phyloP scores from a whole-genome alignment of 2,329 filamentous ascomycete species.

The Mycocentrospora acerina region DNA sequence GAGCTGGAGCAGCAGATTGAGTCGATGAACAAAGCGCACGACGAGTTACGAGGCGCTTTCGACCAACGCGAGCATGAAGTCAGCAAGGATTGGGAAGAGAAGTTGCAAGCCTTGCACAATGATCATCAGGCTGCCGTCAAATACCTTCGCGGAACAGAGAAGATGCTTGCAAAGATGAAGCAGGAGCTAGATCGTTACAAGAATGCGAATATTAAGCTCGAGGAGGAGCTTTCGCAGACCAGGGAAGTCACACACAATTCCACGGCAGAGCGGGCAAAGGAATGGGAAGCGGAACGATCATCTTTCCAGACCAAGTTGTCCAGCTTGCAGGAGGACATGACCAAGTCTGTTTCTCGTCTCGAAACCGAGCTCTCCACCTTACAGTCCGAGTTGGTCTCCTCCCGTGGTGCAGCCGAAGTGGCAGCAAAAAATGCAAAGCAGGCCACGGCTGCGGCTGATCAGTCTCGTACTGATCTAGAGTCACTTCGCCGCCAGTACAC shows the following conservation, averaged over 20 bases:
- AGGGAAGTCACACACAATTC: constrained; percentile 41
- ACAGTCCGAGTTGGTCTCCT: constrained; percentile 66
- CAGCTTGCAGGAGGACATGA: constrained; percentile 68
- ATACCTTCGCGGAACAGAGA: constrained; percentile 97
- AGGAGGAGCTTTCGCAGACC: constrained; percentile 72
- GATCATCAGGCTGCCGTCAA: constrained; percentile 98
- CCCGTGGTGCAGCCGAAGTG: constrained; percentile 68
- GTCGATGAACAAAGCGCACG: constrained; percentile 73
- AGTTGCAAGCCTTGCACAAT: constrained; percentile 89
- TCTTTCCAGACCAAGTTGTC: constrained; percentile 69
- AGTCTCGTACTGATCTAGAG: constrained; percentile 69
- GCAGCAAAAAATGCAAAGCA: constrained; percentile 54
- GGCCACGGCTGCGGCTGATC: constrained; percentile 57
- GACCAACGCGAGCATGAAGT: constrained; percentile 81
- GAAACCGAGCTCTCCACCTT: constrained; percentile 71
- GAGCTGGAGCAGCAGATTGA: constrained; percentile 90
- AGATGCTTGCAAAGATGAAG: constrained; percentile 98
- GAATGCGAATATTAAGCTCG: constrained; percentile 77
- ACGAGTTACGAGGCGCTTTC: constrained; percentile 78
- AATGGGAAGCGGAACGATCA: constrained; percentile 75
- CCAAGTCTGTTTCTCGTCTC: constrained; percentile 64
- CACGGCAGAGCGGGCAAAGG: constrained; percentile 52
- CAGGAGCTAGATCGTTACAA: constrained; percentile 95
- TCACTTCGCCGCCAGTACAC: constrained; percentile 80
- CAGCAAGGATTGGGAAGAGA: constrained; percentile 88